phyloP scores from a whole-genome alignment of 345 rosid genomes.

The Euphorbia tirucalli region DNA sequence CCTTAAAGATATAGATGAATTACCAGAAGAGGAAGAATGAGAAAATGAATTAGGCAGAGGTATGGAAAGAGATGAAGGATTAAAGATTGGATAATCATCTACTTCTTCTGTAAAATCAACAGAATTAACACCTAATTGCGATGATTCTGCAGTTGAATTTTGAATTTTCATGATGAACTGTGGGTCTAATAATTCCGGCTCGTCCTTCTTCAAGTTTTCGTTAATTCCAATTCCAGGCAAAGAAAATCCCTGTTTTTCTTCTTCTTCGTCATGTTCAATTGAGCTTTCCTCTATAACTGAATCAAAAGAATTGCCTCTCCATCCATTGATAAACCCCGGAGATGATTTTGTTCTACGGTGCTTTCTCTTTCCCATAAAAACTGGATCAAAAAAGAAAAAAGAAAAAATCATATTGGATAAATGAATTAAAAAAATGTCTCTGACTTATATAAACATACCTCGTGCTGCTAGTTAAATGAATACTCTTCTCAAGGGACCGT shows the following conservation, averaged over 20 bases:
- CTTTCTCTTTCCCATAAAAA: not conserved
- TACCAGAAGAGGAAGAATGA: slow-evolving; percentile 9
- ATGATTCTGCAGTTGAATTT: not conserved
- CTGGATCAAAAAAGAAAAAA: not conserved
- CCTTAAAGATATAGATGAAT: not conserved
- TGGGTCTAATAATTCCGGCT: slow-evolving; percentile 21
- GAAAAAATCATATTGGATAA: not conserved
- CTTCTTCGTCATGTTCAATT: slow-evolving; percentile 1
- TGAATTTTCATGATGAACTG: not conserved
- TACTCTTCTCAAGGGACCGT: not conserved
- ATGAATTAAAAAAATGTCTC: not conserved
- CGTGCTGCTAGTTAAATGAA: not conserved
- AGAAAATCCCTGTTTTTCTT: slow-evolving; percentile 12
- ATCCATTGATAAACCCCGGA: slow-evolving; percentile 8
- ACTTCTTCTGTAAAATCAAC: not conserved
- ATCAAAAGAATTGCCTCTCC: slow-evolving; percentile 8
- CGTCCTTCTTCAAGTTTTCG: slow-evolving; percentile 10
- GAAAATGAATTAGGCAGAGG: slow-evolving; percentile 3
- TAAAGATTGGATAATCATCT: not conserved
- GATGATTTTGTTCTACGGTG: slow-evolving; percentile 3
- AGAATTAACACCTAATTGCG: not conserved
- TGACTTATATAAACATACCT: too few species aligned
- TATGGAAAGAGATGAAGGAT: not conserved
- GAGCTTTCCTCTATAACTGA: not conserved
- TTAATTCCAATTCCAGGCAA: slow-evolving; percentile 9